Evolutionary conservation across 176 grass and related monocot genomes (phyloP).

Genomic region (Zea mays): DNA sequence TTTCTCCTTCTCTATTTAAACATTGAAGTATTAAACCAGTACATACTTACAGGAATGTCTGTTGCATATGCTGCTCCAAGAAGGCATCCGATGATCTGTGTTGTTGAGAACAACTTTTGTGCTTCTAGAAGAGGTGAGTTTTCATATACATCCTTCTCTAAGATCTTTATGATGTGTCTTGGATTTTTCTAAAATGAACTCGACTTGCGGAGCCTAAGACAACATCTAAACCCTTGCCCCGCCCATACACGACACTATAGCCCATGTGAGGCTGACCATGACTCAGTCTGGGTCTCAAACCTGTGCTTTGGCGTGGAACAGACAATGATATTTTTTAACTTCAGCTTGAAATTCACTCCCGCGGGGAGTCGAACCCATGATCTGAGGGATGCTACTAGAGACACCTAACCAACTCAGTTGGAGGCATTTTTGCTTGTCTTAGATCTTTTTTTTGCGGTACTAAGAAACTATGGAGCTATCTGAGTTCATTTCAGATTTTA

Average conservation of each 20-base stretch:
- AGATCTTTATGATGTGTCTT: slow-evolving; percentile 9
- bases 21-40: neutral
- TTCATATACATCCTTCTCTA: slow-evolving; percentile 5
- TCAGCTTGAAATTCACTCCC: no score
- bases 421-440: neutral
- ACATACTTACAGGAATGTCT: slow-evolving; percentile 58
- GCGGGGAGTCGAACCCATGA: no score
- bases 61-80: slow-evolving; percentile 94
- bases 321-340: no score
- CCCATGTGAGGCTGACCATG: no score
- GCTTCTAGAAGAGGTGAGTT: slow-evolving; percentile 90
- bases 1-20: slow-evolving; percentile 8
- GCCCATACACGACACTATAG: no score
- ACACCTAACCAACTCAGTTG: no score
- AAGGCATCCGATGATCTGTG: slow-evolving; percentile 73
- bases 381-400: no score
- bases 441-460: neutral
- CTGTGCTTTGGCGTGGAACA: no score
- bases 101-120: slow-evolving; percentile 92
- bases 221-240: no score
- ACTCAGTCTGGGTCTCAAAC: no score
- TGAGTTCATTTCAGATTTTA: neutral
- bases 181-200: no score
- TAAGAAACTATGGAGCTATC: slow-evolving; percentile 17
- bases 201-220: no score